phyloP scores from a whole-genome alignment of 768 basidiomycete species.

The Pleurotus tuber-regium region DNA sequence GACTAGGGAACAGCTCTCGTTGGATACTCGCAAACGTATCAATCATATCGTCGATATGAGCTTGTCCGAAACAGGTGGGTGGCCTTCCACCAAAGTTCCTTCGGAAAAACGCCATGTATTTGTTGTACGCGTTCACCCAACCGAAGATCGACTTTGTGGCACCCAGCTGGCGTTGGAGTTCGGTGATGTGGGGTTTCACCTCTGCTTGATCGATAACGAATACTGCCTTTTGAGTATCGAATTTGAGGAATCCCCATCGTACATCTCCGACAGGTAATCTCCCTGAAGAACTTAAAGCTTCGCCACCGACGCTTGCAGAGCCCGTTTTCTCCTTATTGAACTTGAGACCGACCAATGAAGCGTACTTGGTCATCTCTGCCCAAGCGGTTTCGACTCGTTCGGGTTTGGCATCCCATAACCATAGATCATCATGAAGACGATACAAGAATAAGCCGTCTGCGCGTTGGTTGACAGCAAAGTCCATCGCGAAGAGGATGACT shows the following conservation, averaged over 20 bases:
- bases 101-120: conserved; percentile 36
- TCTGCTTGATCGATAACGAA: conserved; percentile 36
- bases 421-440: conserved; percentile 46
- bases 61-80: conserved; percentile 28
- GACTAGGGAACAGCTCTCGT: conserved; percentile 27
- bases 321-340: conserved; percentile 44
- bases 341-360: conserved; percentile 35
- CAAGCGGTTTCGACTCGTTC: conserved; percentile 33
- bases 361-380: conserved; percentile 41
- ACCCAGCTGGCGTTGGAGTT: conserved; percentile 34
- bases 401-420: conserved; percentile 38
- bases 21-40: conserved; percentile 32
- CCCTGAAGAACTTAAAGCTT: not conserved
- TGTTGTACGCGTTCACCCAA: conserved; percentile 37
- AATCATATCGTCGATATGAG: conserved; percentile 29
- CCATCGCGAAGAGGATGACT: conserved; percentile 40
- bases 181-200: conserved; percentile 33
- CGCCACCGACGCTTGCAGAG: conserved; percentile 30
- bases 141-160: conserved; percentile 35
- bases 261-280: conserved; percentile 33
- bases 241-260: conserved; percentile 38
- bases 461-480: conserved; percentile 44
- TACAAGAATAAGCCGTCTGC: conserved; percentile 41
- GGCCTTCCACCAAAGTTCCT: conserved; percentile 35
- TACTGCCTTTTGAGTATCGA: conserved; percentile 25